These are phyloP conservation scores for Suhomyces maxii DNA, from an alignment of 1,139 yeast species.

Conservation along the genomic window DNA sequence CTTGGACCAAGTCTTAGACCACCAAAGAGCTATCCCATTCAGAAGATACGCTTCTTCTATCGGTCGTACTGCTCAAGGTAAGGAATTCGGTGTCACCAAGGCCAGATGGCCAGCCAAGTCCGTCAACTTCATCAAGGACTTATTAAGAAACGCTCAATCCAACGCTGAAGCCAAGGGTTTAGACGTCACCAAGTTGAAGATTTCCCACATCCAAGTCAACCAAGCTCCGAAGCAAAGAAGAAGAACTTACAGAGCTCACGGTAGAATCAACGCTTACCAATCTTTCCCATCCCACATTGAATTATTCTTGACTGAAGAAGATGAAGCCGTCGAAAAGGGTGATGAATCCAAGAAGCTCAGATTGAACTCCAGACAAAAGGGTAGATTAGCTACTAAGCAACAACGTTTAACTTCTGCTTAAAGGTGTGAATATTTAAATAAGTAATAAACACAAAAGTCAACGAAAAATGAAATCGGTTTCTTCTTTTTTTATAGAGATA, in stretches of 20 bases:
- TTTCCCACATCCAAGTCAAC: slow-evolving; percentile 99
- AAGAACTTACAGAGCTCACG: slow-evolving; percentile 99
- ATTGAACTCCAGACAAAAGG: slow-evolving; percentile 88
- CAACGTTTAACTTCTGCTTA: slow-evolving; percentile 53
- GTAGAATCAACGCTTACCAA: slow-evolving; percentile 99
- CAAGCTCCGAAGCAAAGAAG: slow-evolving; percentile 99
- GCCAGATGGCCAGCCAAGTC: slow-evolving; percentile 99
- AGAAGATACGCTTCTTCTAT: slow-evolving; percentile 95
- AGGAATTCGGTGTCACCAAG: slow-evolving; percentile 99
- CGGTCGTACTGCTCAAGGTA: slow-evolving; percentile 99
- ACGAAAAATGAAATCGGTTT: slow-evolving; percentile 4
- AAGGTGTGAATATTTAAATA: slow-evolving; percentile 12
- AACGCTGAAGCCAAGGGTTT: slow-evolving; percentile 99
- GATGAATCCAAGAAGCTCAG: slow-evolving; percentile 78
- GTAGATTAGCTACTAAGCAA: slow-evolving; percentile 87
- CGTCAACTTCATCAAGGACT: slow-evolving; percentile 91
- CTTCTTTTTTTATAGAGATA: too few species aligned
- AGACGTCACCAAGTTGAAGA: slow-evolving; percentile 89
- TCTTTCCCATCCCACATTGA: slow-evolving; percentile 99
- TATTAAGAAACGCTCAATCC: slow-evolving; percentile 96
- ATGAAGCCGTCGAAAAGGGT: slow-evolving; percentile 92
- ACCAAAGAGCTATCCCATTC: slow-evolving; percentile 99
- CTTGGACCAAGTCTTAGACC: slow-evolving; percentile 95
- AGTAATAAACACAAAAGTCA: slow-evolving; percentile 12
- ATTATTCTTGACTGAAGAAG: slow-evolving; percentile 93